phyloP scores from a whole-genome alignment of 192 early-diverging fungal genomes.

The Coemansia biformis region DNA sequence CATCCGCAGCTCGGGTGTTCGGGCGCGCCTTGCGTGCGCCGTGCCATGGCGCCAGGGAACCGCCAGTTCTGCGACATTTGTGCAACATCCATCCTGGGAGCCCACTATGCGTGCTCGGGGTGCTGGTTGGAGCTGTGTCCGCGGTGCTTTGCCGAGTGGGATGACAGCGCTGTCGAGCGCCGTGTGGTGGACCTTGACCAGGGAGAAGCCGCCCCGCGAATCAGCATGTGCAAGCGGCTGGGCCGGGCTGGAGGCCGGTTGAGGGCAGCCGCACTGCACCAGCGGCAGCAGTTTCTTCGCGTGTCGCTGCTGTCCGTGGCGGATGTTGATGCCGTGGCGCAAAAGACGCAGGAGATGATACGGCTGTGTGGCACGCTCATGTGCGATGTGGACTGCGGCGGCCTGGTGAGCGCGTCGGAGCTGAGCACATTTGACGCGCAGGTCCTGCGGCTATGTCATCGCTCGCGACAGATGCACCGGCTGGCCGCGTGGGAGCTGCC shows the following conservation, averaged over 20 bases:
- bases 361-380: background rate
- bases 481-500: constrained; percentile 30
- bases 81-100: constrained; percentile 43
- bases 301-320: constrained; percentile 5
- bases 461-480: constrained; percentile 35
- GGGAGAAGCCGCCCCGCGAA: background rate
- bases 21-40: constrained; percentile 14
- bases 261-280: background rate
- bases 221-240: constrained; percentile 2
- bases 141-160: constrained; percentile 37
- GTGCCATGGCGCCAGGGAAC: constrained; percentile 1
- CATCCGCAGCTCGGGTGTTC: constrained; percentile 25
- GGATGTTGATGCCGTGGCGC: constrained; percentile 2
- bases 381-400: constrained; percentile 10
- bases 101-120: constrained; percentile 36
- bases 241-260: background rate
- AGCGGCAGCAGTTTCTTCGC: constrained; percentile 24
- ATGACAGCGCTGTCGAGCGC: background rate
- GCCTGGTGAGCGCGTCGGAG: background rate
- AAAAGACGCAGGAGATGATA: constrained; percentile 1
- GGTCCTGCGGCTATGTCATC: constrained; percentile 8
- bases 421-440: constrained; percentile 5
- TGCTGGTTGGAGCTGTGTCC: constrained; percentile 47
- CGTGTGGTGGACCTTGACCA: background rate
- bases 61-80: constrained; percentile 55